These are phyloP conservation scores for Candida labiduridarum DNA, from an alignment of 1,139 yeast species.

Conservation along the genomic window DNA sequence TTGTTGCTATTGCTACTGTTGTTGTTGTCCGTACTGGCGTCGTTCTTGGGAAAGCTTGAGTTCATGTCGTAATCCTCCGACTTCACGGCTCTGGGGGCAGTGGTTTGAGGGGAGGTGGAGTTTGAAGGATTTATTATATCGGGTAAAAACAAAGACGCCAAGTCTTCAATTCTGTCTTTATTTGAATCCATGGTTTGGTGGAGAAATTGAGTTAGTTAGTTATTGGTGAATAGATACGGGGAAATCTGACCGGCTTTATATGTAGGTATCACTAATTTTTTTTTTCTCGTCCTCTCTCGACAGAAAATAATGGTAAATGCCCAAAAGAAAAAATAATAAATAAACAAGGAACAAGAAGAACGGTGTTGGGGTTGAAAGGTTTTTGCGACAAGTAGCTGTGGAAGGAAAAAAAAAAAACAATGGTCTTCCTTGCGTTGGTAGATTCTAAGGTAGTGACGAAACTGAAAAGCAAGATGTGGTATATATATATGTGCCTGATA, in stretches of 20 bases:
- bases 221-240: not conserved
- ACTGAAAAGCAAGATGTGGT: too few species aligned
- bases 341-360: too few species aligned
- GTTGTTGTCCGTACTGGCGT: not conserved
- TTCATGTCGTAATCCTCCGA: slow-evolving; percentile 3
- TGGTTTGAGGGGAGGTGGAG: slow-evolving; percentile 1
- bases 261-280: too few species aligned
- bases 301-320: too few species aligned
- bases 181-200: slow-evolving; percentile 12
- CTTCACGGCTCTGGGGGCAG: not conserved
- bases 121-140: slow-evolving; percentile 36
- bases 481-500: too few species aligned
- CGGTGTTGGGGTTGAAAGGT: too few species aligned
- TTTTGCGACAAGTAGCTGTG: too few species aligned
- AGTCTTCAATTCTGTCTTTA: slow-evolving; percentile 39
- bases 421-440: too few species aligned
- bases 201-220: not conserved
- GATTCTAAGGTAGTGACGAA: too few species aligned
- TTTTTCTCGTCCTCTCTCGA: too few species aligned
- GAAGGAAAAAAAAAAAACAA: too few species aligned
- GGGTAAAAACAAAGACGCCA: slow-evolving; percentile 46
- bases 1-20: not conserved
- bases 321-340: too few species aligned
- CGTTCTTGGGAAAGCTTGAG: not conserved
- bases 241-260: not conserved